Conservation (phyloP, 2,329 filamentous ascomycete species). For the Reticulascus tulasneorum region DNA sequence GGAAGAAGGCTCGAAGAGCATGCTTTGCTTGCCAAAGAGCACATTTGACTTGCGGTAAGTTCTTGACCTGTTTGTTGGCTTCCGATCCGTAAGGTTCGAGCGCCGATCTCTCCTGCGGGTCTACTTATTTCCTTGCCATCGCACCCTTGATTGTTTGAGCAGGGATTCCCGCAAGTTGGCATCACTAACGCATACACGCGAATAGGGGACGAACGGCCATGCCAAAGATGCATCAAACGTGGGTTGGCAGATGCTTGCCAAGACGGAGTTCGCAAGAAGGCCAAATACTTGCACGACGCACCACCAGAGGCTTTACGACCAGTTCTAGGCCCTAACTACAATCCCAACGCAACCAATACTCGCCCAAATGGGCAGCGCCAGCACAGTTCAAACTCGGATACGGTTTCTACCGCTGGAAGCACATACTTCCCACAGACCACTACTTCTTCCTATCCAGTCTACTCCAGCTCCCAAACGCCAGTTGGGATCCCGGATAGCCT, state of each 20-base stretch:
- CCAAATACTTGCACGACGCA: conserved; percentile 96
- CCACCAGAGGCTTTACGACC: conserved; percentile 84
- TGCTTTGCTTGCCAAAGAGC: conserved; percentile 97
- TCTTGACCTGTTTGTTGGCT: too few relatives aligned
- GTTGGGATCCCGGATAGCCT: conserved; percentile 46
- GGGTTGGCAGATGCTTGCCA: conserved; percentile 88
- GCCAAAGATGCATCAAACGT: conserved; percentile 89
- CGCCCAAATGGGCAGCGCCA: conserved; percentile 38
- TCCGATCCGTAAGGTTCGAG: conserved; percentile 3
- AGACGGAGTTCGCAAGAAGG: conserved; percentile 96
- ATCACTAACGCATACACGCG: background rate
- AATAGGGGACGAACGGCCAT: conserved; percentile 89
- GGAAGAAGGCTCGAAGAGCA: conserved; percentile 93
- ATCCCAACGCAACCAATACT: conserved; percentile 47
- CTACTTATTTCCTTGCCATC: conserved; percentile 2
- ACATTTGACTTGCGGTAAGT: conserved; percentile 96
- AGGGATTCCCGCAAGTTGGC: conserved; percentile 6
- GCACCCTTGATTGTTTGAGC: conserved; percentile 1
- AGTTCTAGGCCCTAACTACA: conserved; percentile 71
- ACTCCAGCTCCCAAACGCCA: conserved; percentile 40
- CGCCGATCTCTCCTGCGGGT: conserved; percentile 11
- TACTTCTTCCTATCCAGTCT: conserved; percentile 48
- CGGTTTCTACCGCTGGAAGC: conserved; percentile 36
- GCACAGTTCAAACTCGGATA: conserved; percentile 29
- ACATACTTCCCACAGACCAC: conserved; percentile 46